These are phyloP conservation scores for Pseudogymnoascus sp. DNA, from an alignment of 2,329 filamentous ascomycete species.

Conservation along the genomic window DNA sequence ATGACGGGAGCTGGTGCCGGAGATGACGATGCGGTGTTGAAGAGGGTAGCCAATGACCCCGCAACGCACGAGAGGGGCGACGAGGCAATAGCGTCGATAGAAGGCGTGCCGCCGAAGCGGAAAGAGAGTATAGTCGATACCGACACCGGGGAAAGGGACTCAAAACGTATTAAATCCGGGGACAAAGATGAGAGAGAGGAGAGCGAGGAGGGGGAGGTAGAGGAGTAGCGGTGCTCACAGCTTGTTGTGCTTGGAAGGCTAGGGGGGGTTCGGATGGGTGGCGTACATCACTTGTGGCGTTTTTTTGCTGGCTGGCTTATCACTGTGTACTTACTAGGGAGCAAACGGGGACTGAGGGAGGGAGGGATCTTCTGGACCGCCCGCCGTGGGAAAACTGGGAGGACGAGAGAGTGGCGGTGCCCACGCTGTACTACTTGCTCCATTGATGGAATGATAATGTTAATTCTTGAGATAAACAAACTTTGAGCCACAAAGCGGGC, in stretches of 20 bases:
- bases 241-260: not conserved
- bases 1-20: not conserved
- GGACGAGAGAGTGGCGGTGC: not conserved
- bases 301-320: not conserved
- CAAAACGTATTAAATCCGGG: conserved; percentile 13
- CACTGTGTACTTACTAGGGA: not conserved
- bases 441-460: not conserved
- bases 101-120: not conserved
- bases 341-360: not conserved
- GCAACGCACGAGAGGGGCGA: conserved; percentile 17
- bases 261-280: not conserved
- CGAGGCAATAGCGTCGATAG: conserved; percentile 10
- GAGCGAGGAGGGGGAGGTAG: conserved; percentile 21
- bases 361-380: not conserved
- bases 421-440: not conserved
- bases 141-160: not conserved
- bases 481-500: not conserved
- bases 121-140: conserved; percentile 15
- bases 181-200: conserved; percentile 12
- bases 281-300: not conserved
- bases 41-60: conserved; percentile 22
- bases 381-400: not conserved
- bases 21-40: conserved; percentile 17
- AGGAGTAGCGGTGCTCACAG: conserved; percentile 13
- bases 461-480: not conserved